These are phyloP conservation scores for Boechera retrofracta DNA, from an alignment of 345 rosid species.

Conservation along the genomic window DNA sequence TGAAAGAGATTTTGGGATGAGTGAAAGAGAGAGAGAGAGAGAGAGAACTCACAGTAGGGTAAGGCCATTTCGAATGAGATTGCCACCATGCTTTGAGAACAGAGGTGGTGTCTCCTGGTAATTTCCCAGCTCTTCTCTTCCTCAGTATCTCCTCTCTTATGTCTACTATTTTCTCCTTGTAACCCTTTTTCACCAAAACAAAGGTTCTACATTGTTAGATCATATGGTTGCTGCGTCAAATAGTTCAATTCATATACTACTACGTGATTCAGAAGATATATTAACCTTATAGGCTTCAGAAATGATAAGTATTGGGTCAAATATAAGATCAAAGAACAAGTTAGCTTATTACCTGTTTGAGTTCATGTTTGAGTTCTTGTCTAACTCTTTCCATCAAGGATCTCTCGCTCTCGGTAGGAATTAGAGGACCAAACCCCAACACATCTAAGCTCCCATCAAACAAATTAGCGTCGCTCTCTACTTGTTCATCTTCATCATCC, in stretches of 20 bases:
- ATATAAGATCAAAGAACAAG: background rate
- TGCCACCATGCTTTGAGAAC: constrained; percentile 97
- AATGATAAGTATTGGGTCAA: no score
- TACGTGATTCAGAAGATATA: background rate
- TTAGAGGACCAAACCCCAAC: constrained; percentile 91
- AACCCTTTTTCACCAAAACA: constrained; percentile 60
- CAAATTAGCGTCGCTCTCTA: constrained; percentile 81
- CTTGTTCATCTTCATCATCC: constrained; percentile 94
- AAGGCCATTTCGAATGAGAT: constrained; percentile 96
- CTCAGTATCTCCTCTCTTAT: constrained; percentile 96
- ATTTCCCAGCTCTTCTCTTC: constrained; percentile 97
- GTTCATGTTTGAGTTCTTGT: constrained; percentile 92
- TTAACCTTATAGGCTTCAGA: background rate
- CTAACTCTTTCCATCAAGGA: constrained; percentile 98
- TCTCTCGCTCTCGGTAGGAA: constrained; percentile 96
- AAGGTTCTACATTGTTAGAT: constrained; percentile 28
- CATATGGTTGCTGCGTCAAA: background rate
- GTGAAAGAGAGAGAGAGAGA: constrained; percentile 3
- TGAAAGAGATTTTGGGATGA: background rate
- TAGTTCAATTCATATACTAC: background rate
- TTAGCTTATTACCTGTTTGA: constrained; percentile 71
- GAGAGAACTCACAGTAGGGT: constrained; percentile 81
- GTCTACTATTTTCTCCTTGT: constrained; percentile 93
- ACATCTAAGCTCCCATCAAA: constrained; percentile 83
- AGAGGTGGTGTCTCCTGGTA: constrained; percentile 97